Evolutionary conservation across 2,329 filamentous ascomycete genomes (phyloP).

Genomic region (Thelonectria olida): DNA sequence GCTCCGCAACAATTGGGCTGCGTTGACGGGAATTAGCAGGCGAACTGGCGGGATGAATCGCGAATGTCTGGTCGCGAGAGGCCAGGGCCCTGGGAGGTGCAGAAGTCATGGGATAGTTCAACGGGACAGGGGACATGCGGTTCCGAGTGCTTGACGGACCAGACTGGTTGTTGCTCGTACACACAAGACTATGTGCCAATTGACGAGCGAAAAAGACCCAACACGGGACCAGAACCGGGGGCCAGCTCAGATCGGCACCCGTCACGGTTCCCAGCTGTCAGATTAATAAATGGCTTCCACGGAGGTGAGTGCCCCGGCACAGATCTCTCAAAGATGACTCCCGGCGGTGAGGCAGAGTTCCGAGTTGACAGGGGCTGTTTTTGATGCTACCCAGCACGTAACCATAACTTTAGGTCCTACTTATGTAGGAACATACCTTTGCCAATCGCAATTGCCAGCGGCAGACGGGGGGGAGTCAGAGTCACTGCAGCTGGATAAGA

Average conservation of each 20-base stretch:
- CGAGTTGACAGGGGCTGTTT: slow-evolving; percentile 9
- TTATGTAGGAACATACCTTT: neutral
- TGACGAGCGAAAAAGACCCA: neutral
- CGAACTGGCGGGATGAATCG: neutral
- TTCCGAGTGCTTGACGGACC: neutral
- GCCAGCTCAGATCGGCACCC: neutral
- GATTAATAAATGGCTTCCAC: neutral
- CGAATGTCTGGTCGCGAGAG: neutral
- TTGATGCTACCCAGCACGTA: neutral
- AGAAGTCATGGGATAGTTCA: neutral
- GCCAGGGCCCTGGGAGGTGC: neutral
- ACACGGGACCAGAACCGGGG: neutral
- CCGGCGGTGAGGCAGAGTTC: slow-evolving; percentile 19
- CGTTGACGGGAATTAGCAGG: neutral
- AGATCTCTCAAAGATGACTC: neutral
- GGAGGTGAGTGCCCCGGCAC: neutral
- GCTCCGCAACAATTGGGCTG: neutral
- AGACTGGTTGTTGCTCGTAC: too few relatives aligned
- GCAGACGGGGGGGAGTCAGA: neutral
- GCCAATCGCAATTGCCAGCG: neutral
- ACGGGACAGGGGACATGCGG: neutral
- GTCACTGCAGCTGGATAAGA: neutral
- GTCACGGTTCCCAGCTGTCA: neutral
- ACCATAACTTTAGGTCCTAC: neutral
- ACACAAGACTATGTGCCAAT: neutral